Base-by-base conservation (phyloP, 306 rosid genomes). In the Castanospermum australe region DNA sequence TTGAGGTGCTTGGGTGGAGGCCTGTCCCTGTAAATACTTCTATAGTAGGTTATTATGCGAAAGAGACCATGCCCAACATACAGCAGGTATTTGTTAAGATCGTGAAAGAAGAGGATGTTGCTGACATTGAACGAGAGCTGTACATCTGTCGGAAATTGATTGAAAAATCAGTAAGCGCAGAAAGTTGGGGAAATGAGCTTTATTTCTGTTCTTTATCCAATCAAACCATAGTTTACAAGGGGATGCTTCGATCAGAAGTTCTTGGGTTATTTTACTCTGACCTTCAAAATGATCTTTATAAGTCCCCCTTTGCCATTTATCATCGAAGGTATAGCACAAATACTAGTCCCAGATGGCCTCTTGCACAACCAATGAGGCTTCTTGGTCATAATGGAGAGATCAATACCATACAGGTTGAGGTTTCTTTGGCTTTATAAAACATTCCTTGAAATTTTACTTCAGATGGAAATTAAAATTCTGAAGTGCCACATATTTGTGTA, bases 271-370 rank as follows among this genome's bases (percentile, higher is more conserved):
- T 95, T 90, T 95, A 92, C 75, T 82, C 83, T 86, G 99, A 95
- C 86, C 97, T 95, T 88, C 94, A 90, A 82, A 92, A 87, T 87
- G 92, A 92, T 79, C 90, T 92, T 59, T 95, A 91, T 76, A 84
- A 87, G 70, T 91, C 99, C 44, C 86, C 99, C 52, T 95, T 95
- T 85, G 98, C 99, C 63, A 95, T 95, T 80, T 95, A 95, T 87
- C 99, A 95, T 88, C 91, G 99, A 75, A 90, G 99, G 88, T 95
- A 88, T 83, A 95, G 99, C 88, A 95, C 99, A 32, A 95, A 95
- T 86, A 95, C 99, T 83, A 92, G 91, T 87, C 99, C 99, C 48
- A 89, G 97, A 79, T 95, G 99, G 99, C 99, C 99, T 82, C 99
- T 95, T 82, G 99, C 99, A 24, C 99, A 95, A 83, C 99, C 99